phyloP scores from a whole-genome alignment of 495 filamentous ascomycete species.

The Chlorociboria aeruginascens region DNA sequence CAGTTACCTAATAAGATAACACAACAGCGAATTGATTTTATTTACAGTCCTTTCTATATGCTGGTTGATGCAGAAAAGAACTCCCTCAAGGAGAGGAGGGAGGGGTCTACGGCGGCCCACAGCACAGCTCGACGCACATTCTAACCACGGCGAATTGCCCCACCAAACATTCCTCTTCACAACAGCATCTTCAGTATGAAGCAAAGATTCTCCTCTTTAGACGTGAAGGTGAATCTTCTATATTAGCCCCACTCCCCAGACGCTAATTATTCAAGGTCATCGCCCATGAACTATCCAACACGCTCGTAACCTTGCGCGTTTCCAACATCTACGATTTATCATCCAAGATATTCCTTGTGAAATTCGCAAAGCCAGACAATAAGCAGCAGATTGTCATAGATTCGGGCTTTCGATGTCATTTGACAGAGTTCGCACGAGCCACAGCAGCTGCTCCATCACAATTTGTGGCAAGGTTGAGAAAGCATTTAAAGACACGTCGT shows the following conservation, averaged over 20 bases:
- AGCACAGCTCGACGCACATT: too few relatives aligned
- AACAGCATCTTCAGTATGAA: slow-evolving; percentile 55
- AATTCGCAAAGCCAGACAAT: slow-evolving; percentile 73
- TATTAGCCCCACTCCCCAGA: background rate
- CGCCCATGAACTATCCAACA: slow-evolving; percentile 73
- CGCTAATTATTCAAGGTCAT: slow-evolving; percentile 53
- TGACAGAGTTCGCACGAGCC: slow-evolving; percentile 77
- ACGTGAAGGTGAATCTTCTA: slow-evolving; percentile 15
- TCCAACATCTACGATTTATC: slow-evolving; percentile 87
- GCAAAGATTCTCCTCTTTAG: slow-evolving; percentile 69
- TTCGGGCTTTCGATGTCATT: slow-evolving; percentile 89
- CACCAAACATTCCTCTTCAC: too few relatives aligned
- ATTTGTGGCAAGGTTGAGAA: slow-evolving; percentile 76
- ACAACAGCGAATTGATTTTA: too few relatives aligned
- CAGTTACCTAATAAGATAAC: too few relatives aligned
- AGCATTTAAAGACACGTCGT: slow-evolving; percentile 74
- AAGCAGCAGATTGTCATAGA: slow-evolving; percentile 85
- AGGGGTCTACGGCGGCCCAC: too few relatives aligned
- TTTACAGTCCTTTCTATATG: too few relatives aligned
- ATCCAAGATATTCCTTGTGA: slow-evolving; percentile 85
- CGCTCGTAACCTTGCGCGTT: slow-evolving; percentile 65
- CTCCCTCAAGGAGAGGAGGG: too few relatives aligned
- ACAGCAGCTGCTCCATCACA: slow-evolving; percentile 70
- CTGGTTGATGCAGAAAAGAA: too few relatives aligned
- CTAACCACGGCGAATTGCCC: too few relatives aligned